Conservation (phyloP, 805 yeast genomes). For the Saccharomycopsis sp. region DNA sequence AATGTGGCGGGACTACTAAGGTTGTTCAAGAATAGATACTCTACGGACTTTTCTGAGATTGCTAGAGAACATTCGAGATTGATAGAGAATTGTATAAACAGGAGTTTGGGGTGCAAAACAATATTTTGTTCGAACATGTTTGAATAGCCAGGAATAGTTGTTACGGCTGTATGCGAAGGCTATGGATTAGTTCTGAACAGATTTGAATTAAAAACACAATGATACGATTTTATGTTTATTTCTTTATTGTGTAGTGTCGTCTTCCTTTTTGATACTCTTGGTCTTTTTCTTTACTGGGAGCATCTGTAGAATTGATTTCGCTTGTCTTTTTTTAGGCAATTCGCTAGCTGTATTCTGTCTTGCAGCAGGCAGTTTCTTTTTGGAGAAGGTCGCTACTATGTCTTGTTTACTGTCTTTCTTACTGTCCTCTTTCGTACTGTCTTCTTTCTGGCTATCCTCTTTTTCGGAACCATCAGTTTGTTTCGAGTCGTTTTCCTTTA, state of each 20-base stretch:
- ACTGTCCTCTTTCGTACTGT: too few species aligned
- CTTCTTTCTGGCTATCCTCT: too few species aligned
- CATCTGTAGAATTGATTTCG: background rate
- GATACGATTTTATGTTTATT: too few species aligned
- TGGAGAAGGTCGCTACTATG: too few species aligned
- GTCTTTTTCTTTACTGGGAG: background rate
- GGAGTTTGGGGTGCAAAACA: slow-evolving; percentile 38
- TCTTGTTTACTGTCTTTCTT: too few species aligned
- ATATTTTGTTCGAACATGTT: background rate
- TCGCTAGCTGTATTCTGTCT: background rate
- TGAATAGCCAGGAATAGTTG: background rate
- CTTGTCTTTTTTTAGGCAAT: background rate
- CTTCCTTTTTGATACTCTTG: background rate
- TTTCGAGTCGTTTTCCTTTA: background rate
- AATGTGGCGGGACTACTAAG: slow-evolving; percentile 49
- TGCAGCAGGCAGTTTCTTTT: too few species aligned
- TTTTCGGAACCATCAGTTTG: too few species aligned
- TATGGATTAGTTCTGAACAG: too few species aligned
- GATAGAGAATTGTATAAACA: slow-evolving; percentile 44
- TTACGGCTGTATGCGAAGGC: too few species aligned
- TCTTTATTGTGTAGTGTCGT: background rate
- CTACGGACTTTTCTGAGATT: slow-evolving; percentile 43
- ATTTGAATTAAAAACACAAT: too few species aligned
- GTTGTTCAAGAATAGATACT: slow-evolving; percentile 34
- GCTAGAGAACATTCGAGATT: slow-evolving; percentile 49